Evolutionary conservation across 2,329 filamentous ascomycete species (phyloP).

Genomic region (Lasiodiplodia hormozganensis): DNA sequence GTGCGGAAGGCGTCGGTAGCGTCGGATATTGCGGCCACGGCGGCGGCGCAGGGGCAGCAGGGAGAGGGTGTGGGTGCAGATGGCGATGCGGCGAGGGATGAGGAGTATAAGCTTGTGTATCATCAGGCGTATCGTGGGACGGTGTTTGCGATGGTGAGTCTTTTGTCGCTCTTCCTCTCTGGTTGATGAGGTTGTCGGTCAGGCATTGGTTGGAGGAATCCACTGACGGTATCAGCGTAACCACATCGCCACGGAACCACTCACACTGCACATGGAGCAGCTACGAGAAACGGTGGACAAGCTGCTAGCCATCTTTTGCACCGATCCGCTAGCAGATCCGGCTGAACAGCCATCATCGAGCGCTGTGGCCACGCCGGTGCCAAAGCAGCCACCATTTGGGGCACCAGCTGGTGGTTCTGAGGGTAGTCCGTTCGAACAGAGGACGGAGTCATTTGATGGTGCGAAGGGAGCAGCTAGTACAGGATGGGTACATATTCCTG

Average conservation of each 20-base stretch:
- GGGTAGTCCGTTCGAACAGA: conserved; percentile 4
- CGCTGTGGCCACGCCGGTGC: neutral
- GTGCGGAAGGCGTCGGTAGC: conserved; percentile 19
- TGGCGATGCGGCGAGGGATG: conserved; percentile 45
- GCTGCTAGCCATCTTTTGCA: conserved; percentile 55
- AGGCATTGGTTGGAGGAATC: neutral
- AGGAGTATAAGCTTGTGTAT: conserved; percentile 61
- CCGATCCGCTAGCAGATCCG: conserved; percentile 43
- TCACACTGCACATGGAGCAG: conserved; percentile 51
- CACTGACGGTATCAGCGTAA: conserved; percentile 39
- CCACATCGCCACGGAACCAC: conserved; percentile 45
- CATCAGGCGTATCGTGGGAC: conserved; percentile 59
- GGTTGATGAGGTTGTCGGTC: neutral
- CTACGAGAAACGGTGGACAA: conserved; percentile 57
- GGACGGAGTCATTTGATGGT: neutral
- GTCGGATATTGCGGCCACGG: neutral
- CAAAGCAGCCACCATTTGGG: neutral
- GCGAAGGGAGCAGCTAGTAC: neutral
- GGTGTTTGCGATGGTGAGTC: conserved; percentile 53
- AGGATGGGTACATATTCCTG: neutral
- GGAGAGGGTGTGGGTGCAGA: conserved; percentile 37
- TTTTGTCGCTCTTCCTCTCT: neutral
- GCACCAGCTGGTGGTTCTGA: neutral
- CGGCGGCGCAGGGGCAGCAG: neutral
- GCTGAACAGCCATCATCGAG: neutral